A percentile compares a stretch with the other conserved stretches of the same genome.
Evolutionary conservation across 805 yeast genomes (phyloP).

Genomic region (Starmerella geochares): DNA sequence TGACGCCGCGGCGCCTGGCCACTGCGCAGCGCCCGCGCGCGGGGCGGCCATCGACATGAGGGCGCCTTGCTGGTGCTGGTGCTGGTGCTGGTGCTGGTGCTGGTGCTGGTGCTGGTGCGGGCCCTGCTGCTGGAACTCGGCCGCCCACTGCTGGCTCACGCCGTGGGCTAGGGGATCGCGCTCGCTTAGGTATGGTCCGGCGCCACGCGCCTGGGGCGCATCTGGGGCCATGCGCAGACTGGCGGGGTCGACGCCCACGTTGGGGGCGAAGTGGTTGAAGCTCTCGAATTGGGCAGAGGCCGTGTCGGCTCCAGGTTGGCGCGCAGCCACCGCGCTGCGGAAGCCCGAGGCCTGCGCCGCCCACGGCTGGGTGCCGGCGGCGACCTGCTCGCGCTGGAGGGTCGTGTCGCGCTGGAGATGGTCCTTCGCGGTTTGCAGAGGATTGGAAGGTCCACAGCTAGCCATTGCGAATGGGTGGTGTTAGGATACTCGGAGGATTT

Average conservation of each 20-base stretch:
- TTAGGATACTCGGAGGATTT: not conserved
- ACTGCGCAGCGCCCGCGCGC: not conserved
- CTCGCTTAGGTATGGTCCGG: conserved; percentile 7
- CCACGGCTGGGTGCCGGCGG: not conserved
- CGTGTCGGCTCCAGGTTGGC: not conserved
- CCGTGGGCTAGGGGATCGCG: conserved; percentile 10
- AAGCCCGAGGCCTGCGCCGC: conserved; percentile 1
- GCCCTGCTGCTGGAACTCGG: conserved; percentile 10
- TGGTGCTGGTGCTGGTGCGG: not conserved
- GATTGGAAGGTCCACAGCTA: conserved; percentile 21
- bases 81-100: not conserved
- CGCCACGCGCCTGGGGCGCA: not conserved
- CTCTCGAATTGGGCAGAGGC: conserved; percentile 1
- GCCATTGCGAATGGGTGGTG: conserved; percentile 13
- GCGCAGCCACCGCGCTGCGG: not conserved
- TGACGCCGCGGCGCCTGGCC: not conserved
- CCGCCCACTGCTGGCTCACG: conserved; percentile 9
- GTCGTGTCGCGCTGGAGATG: conserved; percentile 15
- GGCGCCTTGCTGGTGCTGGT: conserved; percentile 5
- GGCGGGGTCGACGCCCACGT: not conserved
- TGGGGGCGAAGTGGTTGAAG: not conserved
- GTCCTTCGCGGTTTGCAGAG: conserved; percentile 14
- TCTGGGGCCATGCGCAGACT: not conserved
- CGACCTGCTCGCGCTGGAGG: conserved; percentile 16
- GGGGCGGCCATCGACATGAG: not conserved